Percentiles rank a stretch among this genome's conserved stretches.
phyloP scores from a whole-genome alignment of 164 flowering plant genomes.

The Chimonanthus salicifolius region DNA sequence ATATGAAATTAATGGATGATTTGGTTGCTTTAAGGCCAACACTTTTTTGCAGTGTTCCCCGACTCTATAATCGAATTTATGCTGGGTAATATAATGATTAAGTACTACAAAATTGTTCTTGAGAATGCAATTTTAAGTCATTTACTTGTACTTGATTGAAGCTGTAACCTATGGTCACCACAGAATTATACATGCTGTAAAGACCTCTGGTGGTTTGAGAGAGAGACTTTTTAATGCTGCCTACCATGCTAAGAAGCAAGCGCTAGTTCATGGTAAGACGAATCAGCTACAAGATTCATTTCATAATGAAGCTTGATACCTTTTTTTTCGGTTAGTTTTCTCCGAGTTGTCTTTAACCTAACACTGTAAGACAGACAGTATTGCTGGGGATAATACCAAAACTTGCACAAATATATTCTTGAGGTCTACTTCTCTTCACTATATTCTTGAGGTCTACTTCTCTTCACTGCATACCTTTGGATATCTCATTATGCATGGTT shows the following conservation, averaged over 20 bases:
- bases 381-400: neutral
- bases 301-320: neutral
- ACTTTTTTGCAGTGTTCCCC: slow-evolving; percentile 90
- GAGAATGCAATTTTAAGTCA: slow-evolving; percentile 3
- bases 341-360: too few relatives aligned
- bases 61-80: slow-evolving; percentile 86
- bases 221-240: slow-evolving; percentile 90
- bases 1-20: slow-evolving; percentile 92
- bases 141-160: neutral
- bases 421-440: neutral
- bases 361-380: neutral
- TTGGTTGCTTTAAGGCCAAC: slow-evolving; percentile 87
- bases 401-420: neutral
- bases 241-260: slow-evolving; percentile 88
- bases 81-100: slow-evolving; percentile 35
- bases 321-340: too few relatives aligned
- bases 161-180: slow-evolving; percentile 7
- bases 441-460: neutral
- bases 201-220: slow-evolving; percentile 69
- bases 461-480: neutral
- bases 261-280: slow-evolving; percentile 67
- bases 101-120: slow-evolving; percentile 3
- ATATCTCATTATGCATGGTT: neutral
- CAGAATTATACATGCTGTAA: slow-evolving; percentile 87
- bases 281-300: neutral